These are phyloP conservation scores for Tanacetum coccineum DNA, from an alignment of 129 eudicot genomes.

Conservation along the genomic window DNA sequence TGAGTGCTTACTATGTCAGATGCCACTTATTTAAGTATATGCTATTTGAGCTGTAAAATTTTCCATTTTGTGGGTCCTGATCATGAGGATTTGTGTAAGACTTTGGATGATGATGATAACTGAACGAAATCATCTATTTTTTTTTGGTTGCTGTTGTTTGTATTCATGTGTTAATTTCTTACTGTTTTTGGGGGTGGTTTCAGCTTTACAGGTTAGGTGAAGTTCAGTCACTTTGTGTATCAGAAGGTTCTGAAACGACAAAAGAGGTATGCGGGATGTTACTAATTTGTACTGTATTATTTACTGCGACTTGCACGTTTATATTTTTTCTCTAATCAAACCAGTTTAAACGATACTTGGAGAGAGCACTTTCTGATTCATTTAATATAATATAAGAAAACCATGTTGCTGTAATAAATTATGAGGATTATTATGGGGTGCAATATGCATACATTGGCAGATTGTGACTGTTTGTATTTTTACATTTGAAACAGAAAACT, in stretches of 20 bases:
- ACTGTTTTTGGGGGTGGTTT: conserved; percentile 15
- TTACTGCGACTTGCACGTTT: no score
- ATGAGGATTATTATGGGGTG: neutral
- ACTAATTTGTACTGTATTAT: no score
- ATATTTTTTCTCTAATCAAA: no score
- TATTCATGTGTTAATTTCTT: conserved; percentile 7
- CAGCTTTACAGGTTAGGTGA: conserved; percentile 75
- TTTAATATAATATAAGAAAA: neutral
- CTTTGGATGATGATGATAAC: neutral
- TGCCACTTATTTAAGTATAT: conserved; percentile 26
- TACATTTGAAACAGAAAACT: conserved; percentile 55
- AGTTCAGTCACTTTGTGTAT: conserved; percentile 52
- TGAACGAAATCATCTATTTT: no score
- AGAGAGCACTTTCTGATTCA: neutral
- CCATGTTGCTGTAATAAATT: neutral
- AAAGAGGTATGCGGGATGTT: conserved; percentile 90
- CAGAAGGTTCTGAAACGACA: conserved; percentile 49
- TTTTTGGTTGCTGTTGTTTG: neutral
- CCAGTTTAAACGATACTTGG: no score
- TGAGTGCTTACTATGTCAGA: conserved; percentile 28
- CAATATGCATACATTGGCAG: conserved; percentile 15
- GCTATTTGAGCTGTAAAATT: conserved; percentile 20
- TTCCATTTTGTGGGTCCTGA: conserved; percentile 9
- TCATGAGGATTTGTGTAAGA: no score
- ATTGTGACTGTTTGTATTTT: conserved; percentile 23